Percentiles rank a stretch among this genome's conserved stretches.
Evolutionary conservation across 768 basidiomycete genomes (phyloP).

Genomic region (Boletellus emodensis): DNA sequence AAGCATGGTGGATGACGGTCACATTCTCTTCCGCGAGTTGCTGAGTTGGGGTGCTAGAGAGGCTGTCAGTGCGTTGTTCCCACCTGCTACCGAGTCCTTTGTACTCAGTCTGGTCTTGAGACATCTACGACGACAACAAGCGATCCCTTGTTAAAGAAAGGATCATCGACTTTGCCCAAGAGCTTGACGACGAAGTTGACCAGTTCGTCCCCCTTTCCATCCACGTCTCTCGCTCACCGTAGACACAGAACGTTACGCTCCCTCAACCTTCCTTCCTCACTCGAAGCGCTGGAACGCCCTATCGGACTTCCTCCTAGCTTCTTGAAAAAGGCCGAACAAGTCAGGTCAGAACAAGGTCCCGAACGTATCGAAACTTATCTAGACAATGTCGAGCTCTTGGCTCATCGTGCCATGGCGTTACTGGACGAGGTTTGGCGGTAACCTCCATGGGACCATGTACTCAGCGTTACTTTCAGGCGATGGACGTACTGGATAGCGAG

Average conservation of each 20-base stretch:
- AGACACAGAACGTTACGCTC: constrained; percentile 56
- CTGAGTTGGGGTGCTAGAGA: constrained; percentile 84
- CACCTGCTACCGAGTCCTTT: neutral
- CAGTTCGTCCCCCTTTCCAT: constrained; percentile 41
- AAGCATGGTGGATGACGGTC: constrained; percentile 47
- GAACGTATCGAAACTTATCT: constrained; percentile 66
- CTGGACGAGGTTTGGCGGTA: constrained; percentile 64
- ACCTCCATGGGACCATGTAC: neutral
- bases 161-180: constrained; percentile 55
- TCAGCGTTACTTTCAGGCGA: constrained; percentile 48
- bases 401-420: constrained; percentile 53
- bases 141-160: constrained; percentile 65
- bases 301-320: constrained; percentile 87
- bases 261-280: constrained; percentile 76
- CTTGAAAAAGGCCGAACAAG: constrained; percentile 79
- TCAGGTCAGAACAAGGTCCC: constrained; percentile 74
- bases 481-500: constrained; percentile 89
- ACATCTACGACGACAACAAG: constrained; percentile 84
- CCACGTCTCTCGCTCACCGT: constrained; percentile 2
- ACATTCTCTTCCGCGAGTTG: constrained; percentile 68
- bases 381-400: constrained; percentile 66
- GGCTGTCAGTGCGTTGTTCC: constrained; percentile 67
- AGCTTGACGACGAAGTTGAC: constrained; percentile 57
- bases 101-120: constrained; percentile 32
- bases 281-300: constrained; percentile 85